Base-by-base conservation (phyloP, 352 stramenopile genomes). In the Phytophthora rubi region DNA sequence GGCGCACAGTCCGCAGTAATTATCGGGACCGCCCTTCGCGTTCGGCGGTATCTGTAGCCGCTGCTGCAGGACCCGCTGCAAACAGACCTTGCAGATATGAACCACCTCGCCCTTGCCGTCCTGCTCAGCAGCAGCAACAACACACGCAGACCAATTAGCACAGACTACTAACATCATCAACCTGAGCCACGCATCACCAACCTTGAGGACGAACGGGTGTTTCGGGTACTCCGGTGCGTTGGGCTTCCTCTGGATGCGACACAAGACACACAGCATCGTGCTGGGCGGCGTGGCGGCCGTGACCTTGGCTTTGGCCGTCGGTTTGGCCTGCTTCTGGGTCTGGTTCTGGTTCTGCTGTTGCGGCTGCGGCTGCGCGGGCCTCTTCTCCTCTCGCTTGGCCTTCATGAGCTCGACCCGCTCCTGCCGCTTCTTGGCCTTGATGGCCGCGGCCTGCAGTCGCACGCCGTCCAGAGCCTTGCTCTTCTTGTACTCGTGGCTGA, bases 181-280 rank as follows among this genome's bases (percentile, higher is more conserved):
- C 15, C 13, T 18, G 39, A 47, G 39, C 39, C 16, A 18, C 13
- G 13, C 39, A 2, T 18, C 23, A 68, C 70, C 15, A 49, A 90
- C 84, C 80, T 92, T 83, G 15, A 92, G 81, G n/a, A 92, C 79
- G 32, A 91, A 92, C 28, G 85, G 85, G 59, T 92, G 85, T 45
- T 84, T 86, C 16, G 83, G 64, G 42, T 89, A 80, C 51, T 72
- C 69, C 7, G 68, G 59, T 0, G 48, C 62, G 21, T 73, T 62
- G 6, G 54, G 55, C 28, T 74, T 71, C 28, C 49, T 73, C 44
- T 80, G 71, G 15, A 74, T 72, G 18, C 73, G 73, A 49, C 85
- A 92, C 37, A 90, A 59, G 21, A 88, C 71, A 45, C 85, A 92
- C 0, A 59, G n/a, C 60, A 80, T 74, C 28, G 62, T 77, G 54